phyloP scores from a whole-genome alignment of 148 eudicot species.

The Nepenthes gracilis region DNA sequence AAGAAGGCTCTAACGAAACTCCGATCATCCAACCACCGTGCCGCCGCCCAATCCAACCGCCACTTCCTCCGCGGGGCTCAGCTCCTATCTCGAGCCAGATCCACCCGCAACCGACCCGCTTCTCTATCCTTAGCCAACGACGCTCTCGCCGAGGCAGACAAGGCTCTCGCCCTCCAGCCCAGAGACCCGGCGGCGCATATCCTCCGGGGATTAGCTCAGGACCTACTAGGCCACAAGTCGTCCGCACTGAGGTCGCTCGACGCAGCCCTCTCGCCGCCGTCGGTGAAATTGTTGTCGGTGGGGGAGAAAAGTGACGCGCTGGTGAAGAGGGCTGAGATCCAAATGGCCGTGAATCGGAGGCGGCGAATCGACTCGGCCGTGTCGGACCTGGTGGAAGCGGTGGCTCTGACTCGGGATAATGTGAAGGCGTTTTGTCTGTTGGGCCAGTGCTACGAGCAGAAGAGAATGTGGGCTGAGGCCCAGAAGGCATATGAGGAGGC shows the following conservation, averaged over 20 bases:
- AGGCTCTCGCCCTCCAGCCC: conserved; percentile 46
- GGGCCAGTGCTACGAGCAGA: conserved; percentile 65
- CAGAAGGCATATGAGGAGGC: conserved; percentile 32
- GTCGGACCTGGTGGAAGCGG: conserved; percentile 57
- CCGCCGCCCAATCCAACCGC: conserved; percentile 36
- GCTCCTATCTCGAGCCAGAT: conserved; percentile 55
- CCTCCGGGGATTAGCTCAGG: conserved; percentile 53
- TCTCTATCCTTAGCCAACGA: conserved; percentile 41
- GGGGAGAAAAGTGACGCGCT: conserved; percentile 58
- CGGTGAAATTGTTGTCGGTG: conserved; percentile 26
- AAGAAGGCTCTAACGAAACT: too few relatives aligned
- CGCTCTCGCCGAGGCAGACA: conserved; percentile 57
- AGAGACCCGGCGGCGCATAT: conserved; percentile 61
- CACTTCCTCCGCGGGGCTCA: conserved; percentile 75
- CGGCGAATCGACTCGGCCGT: conserved; percentile 59
- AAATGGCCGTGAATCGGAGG: conserved; percentile 33
- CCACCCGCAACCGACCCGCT: conserved; percentile 32
- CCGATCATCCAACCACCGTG: too few relatives aligned
- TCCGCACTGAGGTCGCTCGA: conserved; percentile 61
- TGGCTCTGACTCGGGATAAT: conserved; percentile 30
- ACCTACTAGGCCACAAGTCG: conserved; percentile 34
- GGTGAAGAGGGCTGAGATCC: conserved; percentile 66
- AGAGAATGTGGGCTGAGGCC: conserved; percentile 45
- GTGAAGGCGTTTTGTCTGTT: conserved; percentile 46
- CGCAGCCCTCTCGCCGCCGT: conserved; percentile 45